Percentiles rank a stretch among this genome's conserved stretches.
Evolutionary conservation across 768 basidiomycete genomes (phyloP).

Genomic region (Ephemerocybe angulata): DNA sequence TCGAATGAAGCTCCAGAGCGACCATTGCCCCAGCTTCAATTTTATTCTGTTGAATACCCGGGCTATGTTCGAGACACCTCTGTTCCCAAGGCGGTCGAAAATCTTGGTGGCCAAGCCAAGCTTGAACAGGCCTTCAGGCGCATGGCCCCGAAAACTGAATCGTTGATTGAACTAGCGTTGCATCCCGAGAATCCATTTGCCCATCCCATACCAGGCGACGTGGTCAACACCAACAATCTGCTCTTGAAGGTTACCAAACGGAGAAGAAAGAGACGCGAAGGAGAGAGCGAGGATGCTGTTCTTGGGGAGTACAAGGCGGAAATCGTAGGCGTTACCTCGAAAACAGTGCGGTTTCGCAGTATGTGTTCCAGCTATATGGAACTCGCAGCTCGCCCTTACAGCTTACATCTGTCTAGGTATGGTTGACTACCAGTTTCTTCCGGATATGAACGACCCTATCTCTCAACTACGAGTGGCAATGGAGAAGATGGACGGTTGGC

Average conservation of each 20-base stretch:
- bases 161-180: constrained; percentile 73
- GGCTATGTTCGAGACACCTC: constrained; percentile 72
- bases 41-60: constrained; percentile 87
- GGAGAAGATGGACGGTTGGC: constrained; percentile 79
- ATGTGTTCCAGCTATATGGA: constrained; percentile 25
- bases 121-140: constrained; percentile 78
- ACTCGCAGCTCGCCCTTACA: neutral
- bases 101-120: constrained; percentile 64
- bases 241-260: constrained; percentile 79
- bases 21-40: constrained; percentile 54
- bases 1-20: constrained; percentile 26
- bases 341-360: constrained; percentile 90
- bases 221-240: constrained; percentile 75
- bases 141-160: constrained; percentile 54
- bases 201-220: constrained; percentile 82
- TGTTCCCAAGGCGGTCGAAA: constrained; percentile 56
- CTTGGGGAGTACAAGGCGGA: constrained; percentile 73
- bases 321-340: constrained; percentile 70
- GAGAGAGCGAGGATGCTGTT: constrained; percentile 24
- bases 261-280: constrained; percentile 43
- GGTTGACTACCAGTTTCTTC: constrained; percentile 91
- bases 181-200: constrained; percentile 72
- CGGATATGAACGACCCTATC: constrained; percentile 67
- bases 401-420: constrained; percentile 54
- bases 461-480: constrained; percentile 68